These are phyloP conservation scores for Saccharomycopsis capsularis DNA, from an alignment of 805 yeast genomes.

Conservation along the genomic window DNA sequence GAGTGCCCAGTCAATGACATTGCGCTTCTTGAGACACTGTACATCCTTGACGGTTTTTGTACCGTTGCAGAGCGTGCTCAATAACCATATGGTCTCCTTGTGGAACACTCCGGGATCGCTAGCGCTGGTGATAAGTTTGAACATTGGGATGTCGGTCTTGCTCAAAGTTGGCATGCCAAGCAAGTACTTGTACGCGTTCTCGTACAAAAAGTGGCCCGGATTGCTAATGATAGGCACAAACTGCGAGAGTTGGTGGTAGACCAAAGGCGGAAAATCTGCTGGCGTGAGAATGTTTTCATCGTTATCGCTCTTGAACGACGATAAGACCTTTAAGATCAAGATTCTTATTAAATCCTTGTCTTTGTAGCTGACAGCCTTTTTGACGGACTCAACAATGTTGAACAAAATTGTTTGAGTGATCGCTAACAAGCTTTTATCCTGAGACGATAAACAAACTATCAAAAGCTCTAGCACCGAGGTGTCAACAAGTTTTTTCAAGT, in stretches of 20 bases:
- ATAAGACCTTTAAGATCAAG: slow-evolving; percentile 38
- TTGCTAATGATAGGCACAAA: slow-evolving; percentile 51
- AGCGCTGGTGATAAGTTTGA: slow-evolving; percentile 28
- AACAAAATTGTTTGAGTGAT: slow-evolving; percentile 40
- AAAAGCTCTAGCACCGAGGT: slow-evolving; percentile 47
- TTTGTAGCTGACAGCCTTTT: slow-evolving; percentile 39
- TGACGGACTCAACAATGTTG: slow-evolving; percentile 38
- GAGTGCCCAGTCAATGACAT: slow-evolving; percentile 62
- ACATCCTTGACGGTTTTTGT: slow-evolving; percentile 45
- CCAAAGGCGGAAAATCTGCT: slow-evolving; percentile 36
- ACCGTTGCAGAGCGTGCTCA: slow-evolving; percentile 44
- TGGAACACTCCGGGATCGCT: slow-evolving; percentile 45
- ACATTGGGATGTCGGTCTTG: slow-evolving; percentile 39
- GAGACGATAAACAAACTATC: slow-evolving; percentile 39
- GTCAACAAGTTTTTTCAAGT: slow-evolving; percentile 51
- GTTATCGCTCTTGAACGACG: slow-evolving; percentile 26
- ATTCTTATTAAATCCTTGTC: slow-evolving; percentile 52
- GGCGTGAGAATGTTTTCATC: slow-evolving; percentile 9
- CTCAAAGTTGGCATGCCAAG: slow-evolving; percentile 38
- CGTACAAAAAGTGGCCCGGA: slow-evolving; percentile 73
- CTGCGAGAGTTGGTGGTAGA: slow-evolving; percentile 50
- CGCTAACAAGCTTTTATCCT: slow-evolving; percentile 25
- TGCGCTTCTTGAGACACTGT: slow-evolving; percentile 41
- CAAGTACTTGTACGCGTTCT: slow-evolving; percentile 60
- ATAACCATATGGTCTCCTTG: slow-evolving; percentile 60